These are phyloP conservation scores for Daucus carota DNA, from an alignment of 129 eudicot species.

Conservation along the genomic window DH1_v3.0 NC_030387.2:2118501-2119000, in stretches of 20 bases:
- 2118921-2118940: constrained; percentile 13
- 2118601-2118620: neutral
- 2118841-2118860: constrained; percentile 30
- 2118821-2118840: constrained; percentile 30
- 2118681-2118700: constrained; percentile 5
- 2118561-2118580: neutral
- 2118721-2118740: constrained; percentile 37
- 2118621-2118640: constrained; percentile 27
- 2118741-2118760: constrained; percentile 13
- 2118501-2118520: constrained; percentile 25
- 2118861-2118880: constrained; percentile 9
- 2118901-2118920: neutral
- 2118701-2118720: constrained; percentile 31
- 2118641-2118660: constrained; percentile 22
- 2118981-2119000: constrained; percentile 26
- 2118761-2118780: constrained; percentile 4
- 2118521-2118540: constrained; percentile 29
- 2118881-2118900: neutral
- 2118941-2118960: constrained; percentile 28
- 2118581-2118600: neutral
- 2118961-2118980: constrained; percentile 21
- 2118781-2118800: constrained; percentile 39
- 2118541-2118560: constrained; percentile 11
- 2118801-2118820: constrained; percentile 32
- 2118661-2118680: constrained; percentile 12